A percentile compares a stretch with the other conserved stretches of the same genome.
Conservation (phyloP, 169 alveolate genomes). For the Toxoplasma gondii region DNA sequence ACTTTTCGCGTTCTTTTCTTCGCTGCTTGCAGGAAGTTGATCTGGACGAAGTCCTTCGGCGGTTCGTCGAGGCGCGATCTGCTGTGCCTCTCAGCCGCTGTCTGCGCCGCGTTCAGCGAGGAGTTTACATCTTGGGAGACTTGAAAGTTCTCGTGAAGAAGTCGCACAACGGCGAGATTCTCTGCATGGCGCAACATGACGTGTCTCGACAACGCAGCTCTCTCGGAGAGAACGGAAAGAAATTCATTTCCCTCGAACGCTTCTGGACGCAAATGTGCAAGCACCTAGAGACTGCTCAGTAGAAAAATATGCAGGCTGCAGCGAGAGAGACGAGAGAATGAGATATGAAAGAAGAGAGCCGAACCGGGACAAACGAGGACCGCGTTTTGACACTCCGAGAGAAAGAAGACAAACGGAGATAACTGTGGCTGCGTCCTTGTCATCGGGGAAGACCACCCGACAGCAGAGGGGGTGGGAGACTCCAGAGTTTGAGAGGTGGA, state of each 20-base stretch:
- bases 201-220: not conserved
- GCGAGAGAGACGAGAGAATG: no score
- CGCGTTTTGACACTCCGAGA: no score
- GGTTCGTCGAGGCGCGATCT: not conserved
- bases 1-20: not conserved
- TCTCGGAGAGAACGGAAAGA: not conserved
- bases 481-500: no score
- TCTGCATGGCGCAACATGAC: conserved; percentile 9
- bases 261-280: conserved; percentile 27
- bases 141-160: conserved; percentile 1
- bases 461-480: no score
- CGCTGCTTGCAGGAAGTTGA: conserved; percentile 25
- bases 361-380: no score
- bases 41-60: not conserved
- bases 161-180: not conserved
- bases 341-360: no score
- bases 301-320: no score
- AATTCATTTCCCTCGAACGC: not conserved
- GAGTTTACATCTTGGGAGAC: conserved; percentile 2
- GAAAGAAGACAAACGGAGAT: no score
- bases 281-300: not conserved
- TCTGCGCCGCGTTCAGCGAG: conserved; percentile 17
- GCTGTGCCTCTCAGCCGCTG: not conserved
- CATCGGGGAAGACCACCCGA: no score
- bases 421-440: no score